These are phyloP conservation scores for Vicia faba DNA, from an alignment of 306 rosid genomes.

Conservation along the genomic window DNA sequence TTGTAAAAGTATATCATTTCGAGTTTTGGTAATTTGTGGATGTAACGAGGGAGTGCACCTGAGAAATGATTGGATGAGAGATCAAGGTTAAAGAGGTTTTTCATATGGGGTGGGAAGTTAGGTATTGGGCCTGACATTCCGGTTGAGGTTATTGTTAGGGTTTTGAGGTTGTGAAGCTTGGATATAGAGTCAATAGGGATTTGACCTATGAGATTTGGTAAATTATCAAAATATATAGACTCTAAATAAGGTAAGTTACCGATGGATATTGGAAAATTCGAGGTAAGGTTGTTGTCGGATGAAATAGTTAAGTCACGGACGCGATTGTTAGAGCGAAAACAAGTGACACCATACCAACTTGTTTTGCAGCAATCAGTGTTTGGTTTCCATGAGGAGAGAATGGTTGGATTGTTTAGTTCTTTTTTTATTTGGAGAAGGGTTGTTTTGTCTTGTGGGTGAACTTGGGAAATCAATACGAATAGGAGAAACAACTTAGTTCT, in stretches of 20 bases:
- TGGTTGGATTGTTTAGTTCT: constrained; percentile 9
- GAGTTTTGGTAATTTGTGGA: neutral
- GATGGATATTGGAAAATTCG: constrained; percentile 51
- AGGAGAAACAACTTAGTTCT: constrained; percentile 12
- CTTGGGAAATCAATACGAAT: neutral
- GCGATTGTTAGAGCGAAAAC: constrained; percentile 46
- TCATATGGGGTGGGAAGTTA: neutral
- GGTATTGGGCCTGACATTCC: constrained; percentile 11
- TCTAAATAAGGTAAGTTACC: constrained; percentile 56
- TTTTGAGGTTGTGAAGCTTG: constrained; percentile 5
- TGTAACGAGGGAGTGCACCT: neutral
- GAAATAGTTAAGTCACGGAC: constrained; percentile 45
- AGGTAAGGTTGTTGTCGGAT: constrained; percentile 19
- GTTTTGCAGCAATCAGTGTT: constrained; percentile 49
- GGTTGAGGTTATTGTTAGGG: neutral
- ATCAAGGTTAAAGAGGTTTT: constrained; percentile 1
- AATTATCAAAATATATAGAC: constrained; percentile 44
- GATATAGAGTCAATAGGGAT: neutral
- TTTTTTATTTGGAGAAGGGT: constrained; percentile 21
- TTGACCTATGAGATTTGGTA: constrained; percentile 39
- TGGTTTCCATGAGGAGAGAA: constrained; percentile 54
- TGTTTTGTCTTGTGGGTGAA: constrained; percentile 52
- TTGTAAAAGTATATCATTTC: neutral
- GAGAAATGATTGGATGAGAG: neutral
- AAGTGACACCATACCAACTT: constrained; percentile 47